Base-by-base conservation (phyloP, 306 rosid species). In the Sechiopsis laciniata region DNA sequence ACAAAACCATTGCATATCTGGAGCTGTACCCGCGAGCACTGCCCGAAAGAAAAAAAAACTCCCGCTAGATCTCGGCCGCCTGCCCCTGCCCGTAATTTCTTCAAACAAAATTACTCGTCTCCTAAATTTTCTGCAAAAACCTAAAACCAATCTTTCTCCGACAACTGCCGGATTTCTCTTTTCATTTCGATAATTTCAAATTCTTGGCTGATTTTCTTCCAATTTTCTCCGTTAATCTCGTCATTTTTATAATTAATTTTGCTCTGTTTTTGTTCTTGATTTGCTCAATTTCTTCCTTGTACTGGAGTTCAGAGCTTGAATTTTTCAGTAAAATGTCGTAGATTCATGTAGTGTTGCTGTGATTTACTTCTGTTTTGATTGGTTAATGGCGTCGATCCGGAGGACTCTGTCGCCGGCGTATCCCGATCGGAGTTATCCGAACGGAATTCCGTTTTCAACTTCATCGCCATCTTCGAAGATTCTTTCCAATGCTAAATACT, bases 351-450 rank as follows among this genome's bases (percentile, higher is more conserved):
- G 70, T 37, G 53, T 2, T 35, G 12, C 15, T 51, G 17, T 40
- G 51, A 26, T 29, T 50, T 75, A 8, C 29, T 62, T 63, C 8
- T n/a, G n/a, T n/a, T n/a, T n/a, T n/a, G n/a, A n/a, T n/a, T n/a
- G n/a, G n/a, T n/a, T n/a, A n/a, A 95, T 95, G 99, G 96, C 93
- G 68, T 91, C 97, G 50, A 79, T 95, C 71, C 99, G 99, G 37
- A 87, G 99, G 50, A 85, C 96, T 65, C 81, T 85, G 0, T 91
- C 97, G 79, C 99, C 99, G 83, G 92, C 89, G 29, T 84, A 81
- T 76, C 82, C 75, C 19, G 96, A 91, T 76, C 91, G 95, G 55
- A 72, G 70, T 61, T 75, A 82, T 75, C 77, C 76, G 48, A 89
- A 89, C 82, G 96, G 92, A 3, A 78, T 74, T 46, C 79, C 75